phyloP scores from a whole-genome alignment of 2,329 filamentous ascomycete species.

The Talaromyces rugulosus region DNA sequence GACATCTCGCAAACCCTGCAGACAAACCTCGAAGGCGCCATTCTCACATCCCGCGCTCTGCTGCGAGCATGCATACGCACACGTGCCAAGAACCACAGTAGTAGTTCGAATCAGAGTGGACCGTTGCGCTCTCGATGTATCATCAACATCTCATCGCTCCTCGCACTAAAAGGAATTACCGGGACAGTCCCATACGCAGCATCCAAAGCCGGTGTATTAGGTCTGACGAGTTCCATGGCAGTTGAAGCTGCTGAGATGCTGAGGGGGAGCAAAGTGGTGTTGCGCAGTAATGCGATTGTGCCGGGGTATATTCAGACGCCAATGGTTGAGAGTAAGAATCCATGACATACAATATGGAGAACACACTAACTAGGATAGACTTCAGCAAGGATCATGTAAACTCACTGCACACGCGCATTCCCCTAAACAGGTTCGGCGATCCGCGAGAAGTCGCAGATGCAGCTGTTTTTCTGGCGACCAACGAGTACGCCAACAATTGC shows the following conservation, averaged over 20 bases:
- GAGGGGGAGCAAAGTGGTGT: constrained; percentile 53
- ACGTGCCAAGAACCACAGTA: constrained; percentile 20
- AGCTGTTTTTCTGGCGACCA: constrained; percentile 70
- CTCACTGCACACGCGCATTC: constrained; percentile 50
- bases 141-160: constrained; percentile 75
- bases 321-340: constrained; percentile 66
- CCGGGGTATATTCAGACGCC: constrained; percentile 79
- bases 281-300: constrained; percentile 75
- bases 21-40: constrained; percentile 60
- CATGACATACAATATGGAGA: neutral
- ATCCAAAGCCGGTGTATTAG: constrained; percentile 74
- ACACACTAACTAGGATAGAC: constrained; percentile 27
- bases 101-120: constrained; percentile 41
- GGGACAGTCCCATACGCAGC: constrained; percentile 73
- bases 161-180: constrained; percentile 64
- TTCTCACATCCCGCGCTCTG: constrained; percentile 37
- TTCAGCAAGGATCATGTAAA: constrained; percentile 34
- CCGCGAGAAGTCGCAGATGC: constrained; percentile 75
- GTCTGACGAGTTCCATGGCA: constrained; percentile 42
- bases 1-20: constrained; percentile 57
- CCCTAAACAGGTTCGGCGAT: constrained; percentile 62
- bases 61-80: constrained; percentile 32
- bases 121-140: constrained; percentile 61
- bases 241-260: constrained; percentile 39
- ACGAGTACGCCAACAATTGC: constrained; percentile 82